Base-by-base conservation (phyloP, 441 rosid species). In the Jatropha podagrica region DNA sequence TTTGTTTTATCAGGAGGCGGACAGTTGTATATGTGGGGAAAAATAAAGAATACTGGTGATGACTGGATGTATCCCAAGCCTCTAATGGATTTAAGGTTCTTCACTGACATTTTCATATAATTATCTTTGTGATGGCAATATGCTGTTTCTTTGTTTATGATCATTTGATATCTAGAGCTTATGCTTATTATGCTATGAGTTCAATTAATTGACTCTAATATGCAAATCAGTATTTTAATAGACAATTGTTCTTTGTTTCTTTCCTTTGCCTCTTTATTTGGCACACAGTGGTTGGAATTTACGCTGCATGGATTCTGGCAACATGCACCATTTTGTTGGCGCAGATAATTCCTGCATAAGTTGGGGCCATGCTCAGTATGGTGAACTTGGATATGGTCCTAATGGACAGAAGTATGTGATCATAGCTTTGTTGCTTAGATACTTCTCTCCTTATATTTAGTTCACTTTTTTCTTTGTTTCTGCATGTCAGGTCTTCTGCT, bases 21-120 rank as follows among this genome's bases (percentile, higher is more conserved):
- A 38, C 99, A 96, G 86, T 81, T 96, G 77, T 96, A 96, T 69
- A 92, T 96, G 99, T 96, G 98, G 98, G 99, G 99, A 40, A 96
- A 96, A 89, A 83, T 96, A 63, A 96, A 96, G 88, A 89, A 73
- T 71, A 84, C 86, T 38, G 98, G 99, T 68, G 97, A 96, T 82
- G 96, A 96, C 74, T 96, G 98, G 97, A 96, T 96, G 98, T 96
- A 96, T 83, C 99, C 99, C 54, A 96, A 96, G 78, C 99, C 99
- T 77, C 86, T 96, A 41, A 88, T 94, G 99, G 98, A 94, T 87
- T 84, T 96, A 85, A 96, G 99, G 99, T 96, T 62, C 56, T 82
- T 27, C 32, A 55, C 66, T 71, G 74, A 76, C 76, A 63, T 55
- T 41, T 26, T 48, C 63, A 46, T 68, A 38, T 68, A 11, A 51